Evolutionary conservation across 1,139 yeast species (phyloP).

Genomic region (Wickerhamomyces sp.): DNA sequence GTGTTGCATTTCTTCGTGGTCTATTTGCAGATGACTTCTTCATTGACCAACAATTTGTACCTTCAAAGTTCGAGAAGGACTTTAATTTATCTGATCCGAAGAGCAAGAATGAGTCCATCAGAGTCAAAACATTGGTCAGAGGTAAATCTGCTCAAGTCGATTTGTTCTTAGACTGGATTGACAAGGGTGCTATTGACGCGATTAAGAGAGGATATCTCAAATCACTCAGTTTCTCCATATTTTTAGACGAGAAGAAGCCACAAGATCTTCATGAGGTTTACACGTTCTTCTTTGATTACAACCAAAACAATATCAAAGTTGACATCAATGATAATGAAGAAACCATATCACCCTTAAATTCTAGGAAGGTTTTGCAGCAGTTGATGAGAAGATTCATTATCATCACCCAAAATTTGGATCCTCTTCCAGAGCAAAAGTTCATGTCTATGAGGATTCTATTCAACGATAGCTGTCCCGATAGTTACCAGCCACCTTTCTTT

Average conservation of each 20-base stretch:
- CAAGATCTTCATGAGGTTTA: constrained; percentile 42
- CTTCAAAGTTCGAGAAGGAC: constrained; percentile 27
- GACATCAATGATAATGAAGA: constrained; percentile 22
- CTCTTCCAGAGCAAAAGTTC: constrained; percentile 40
- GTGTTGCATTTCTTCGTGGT: constrained; percentile 47
- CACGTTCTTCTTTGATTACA: constrained; percentile 41
- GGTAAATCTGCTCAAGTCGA: constrained; percentile 43
- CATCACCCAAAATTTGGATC: constrained; percentile 46
- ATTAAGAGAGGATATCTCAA: constrained; percentile 36
- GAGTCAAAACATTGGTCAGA: constrained; percentile 39
- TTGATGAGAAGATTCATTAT: constrained; percentile 45
- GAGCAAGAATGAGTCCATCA: constrained; percentile 29
- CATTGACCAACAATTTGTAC: constrained; percentile 37
- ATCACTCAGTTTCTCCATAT: constrained; percentile 42
- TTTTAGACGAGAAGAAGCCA: constrained; percentile 35
- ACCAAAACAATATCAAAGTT: constrained; percentile 25
- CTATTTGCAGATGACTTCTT: constrained; percentile 46
- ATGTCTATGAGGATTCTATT: constrained; percentile 44
- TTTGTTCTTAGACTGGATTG: constrained; percentile 45
- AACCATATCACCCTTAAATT: constrained; percentile 25
- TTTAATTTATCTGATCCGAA: constrained; percentile 23
- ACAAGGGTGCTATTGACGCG: constrained; percentile 42
- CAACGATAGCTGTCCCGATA: constrained; percentile 40
- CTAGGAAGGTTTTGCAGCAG: constrained; percentile 38
- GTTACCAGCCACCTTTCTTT: constrained; percentile 45